Percentiles rank a stretch among this genome's conserved stretches.
phyloP scores from a whole-genome alignment of 768 basidiomycete genomes.

The Dioszegia hungarica region DNA sequence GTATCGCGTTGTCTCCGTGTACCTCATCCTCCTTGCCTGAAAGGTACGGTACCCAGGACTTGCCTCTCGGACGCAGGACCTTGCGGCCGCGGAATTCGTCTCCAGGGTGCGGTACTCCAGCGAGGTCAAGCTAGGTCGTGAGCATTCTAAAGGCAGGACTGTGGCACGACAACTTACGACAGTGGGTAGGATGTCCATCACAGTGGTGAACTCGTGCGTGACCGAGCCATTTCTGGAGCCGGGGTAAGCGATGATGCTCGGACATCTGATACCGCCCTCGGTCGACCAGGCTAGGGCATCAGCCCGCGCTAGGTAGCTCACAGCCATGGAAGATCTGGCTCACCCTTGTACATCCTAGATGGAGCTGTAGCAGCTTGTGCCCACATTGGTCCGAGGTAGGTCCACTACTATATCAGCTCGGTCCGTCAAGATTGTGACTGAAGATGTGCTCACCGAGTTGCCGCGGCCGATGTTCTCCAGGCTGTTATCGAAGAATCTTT shows the following conservation, averaged over 20 bases:
- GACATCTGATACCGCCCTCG: constrained; percentile 39
- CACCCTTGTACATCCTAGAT: constrained; percentile 37
- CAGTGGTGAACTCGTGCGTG: constrained; percentile 39
- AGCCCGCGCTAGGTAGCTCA: neutral
- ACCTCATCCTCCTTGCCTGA: constrained; percentile 9
- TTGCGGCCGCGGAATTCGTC: constrained; percentile 23
- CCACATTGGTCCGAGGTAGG: constrained; percentile 41
- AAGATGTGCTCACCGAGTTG: constrained; percentile 29
- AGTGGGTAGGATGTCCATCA: constrained; percentile 45
- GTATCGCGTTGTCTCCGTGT: constrained; percentile 30
- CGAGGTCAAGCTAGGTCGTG: constrained; percentile 15
- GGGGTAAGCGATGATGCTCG: constrained; percentile 35
- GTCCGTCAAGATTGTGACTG: neutral
- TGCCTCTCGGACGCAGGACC: constrained; percentile 26
- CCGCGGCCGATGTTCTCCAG: constrained; percentile 33
- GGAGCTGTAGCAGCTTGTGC: constrained; percentile 45
- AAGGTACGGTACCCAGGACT: constrained; percentile 28
- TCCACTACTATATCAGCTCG: constrained; percentile 15
- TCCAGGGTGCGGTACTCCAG: constrained; percentile 25
- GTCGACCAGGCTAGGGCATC: constrained; percentile 21
- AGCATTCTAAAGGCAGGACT: neutral
- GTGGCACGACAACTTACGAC: constrained; percentile 12
- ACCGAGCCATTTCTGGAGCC: neutral
- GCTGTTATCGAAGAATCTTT: constrained; percentile 31
- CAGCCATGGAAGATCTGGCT: neutral